A percentile compares a stretch with the other conserved stretches of the same genome.
These are phyloP conservation scores for Cystobasidium sp. DNA, from an alignment of 1,284 basidiomycete genomes.

Conservation along the genomic window DNA sequence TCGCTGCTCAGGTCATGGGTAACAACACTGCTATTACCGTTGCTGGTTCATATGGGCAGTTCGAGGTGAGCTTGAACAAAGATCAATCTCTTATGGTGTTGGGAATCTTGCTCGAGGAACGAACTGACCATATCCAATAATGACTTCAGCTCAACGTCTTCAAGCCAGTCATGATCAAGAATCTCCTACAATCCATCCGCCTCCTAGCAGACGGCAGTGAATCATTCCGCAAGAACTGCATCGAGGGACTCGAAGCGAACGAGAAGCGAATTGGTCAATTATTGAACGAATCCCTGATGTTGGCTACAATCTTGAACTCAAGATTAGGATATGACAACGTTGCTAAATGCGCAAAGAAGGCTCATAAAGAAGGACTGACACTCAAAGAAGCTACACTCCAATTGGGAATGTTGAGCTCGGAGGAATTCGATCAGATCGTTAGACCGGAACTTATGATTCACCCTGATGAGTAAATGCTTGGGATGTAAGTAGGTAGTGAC, in stretches of 20 bases:
- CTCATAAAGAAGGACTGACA: constrained; percentile 96
- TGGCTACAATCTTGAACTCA: constrained; percentile 91
- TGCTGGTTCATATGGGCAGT: constrained; percentile 93
- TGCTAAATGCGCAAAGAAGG: constrained; percentile 98
- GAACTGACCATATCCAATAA: not conserved
- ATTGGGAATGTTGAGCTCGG: constrained; percentile 80
- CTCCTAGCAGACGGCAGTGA: constrained; percentile 79
- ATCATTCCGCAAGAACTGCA: constrained; percentile 97
- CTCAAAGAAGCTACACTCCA: constrained; percentile 91
- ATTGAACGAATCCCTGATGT: constrained; percentile 93
- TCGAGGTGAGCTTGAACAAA: constrained; percentile 69
- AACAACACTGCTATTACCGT: constrained; percentile 94
- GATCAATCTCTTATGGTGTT: no score
- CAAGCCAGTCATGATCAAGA: constrained; percentile 98
- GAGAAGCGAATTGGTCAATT: constrained; percentile 87
- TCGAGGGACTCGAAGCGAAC: constrained; percentile 95
- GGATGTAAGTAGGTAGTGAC: not conserved
- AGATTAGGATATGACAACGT: constrained; percentile 97
- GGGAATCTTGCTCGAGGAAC: no score
- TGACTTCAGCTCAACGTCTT: constrained; percentile 85
- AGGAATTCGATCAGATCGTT: constrained; percentile 95
- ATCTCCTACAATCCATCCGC: constrained; percentile 93
- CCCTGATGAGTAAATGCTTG: constrained; percentile 20
- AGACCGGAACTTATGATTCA: constrained; percentile 71
- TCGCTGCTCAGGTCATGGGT: constrained; percentile 97